Evolutionary conservation across 371 early-diverging fungal species (phyloP), one percentile per base, ranked within the genome.

Genomic region (Rhizopus delemar): DNA sequence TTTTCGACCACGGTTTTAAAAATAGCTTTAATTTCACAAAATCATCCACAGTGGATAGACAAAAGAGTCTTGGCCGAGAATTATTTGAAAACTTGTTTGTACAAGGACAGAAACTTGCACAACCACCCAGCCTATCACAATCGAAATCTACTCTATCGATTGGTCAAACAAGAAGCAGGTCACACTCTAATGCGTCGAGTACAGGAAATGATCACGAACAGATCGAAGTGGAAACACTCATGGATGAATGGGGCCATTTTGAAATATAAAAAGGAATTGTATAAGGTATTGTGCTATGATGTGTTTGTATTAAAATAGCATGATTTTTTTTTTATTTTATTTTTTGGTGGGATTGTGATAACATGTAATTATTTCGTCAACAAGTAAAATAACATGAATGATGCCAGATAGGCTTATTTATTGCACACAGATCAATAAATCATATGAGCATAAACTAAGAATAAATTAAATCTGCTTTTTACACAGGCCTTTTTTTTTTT

Each of bases 1-100:
- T 90, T 49, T 88, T 91, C 58, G 84, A 88, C 45, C 69, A 78
- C n/a, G 84, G 76, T 29, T 90, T 91, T 51, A 68, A 79, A 0
- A 62, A 68, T 32, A 86, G 88, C 46, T 89, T 90, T 67, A 74
- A 74, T 53, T 69, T 89, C 6, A 77, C 79, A n/a, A 83, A 89
- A 54, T 78, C 85, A 54, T 78, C 85, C 3, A 59, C 81, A 9
- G 77, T 80, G 36, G 77, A 80, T 45, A 65, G 66, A n/a, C 77
- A 72, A 63, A 79, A 74, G 73, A 72, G 74, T 41, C 60, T 85
- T 28, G 85, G 82, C 4, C 73, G 80, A 7, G 85, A 85, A 56
- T 62, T 85, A 38, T 85, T 85, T 66, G 83, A 85, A 35, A 79
- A 79, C 38, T 59, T 85, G 43, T 77, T 85, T 59, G 78, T 75